A percentile compares a stretch with the other conserved stretches of the same genome.
Conservation (phyloP, 2,329 filamentous ascomycete species). For the Trichophyton schoenleinii region DNA sequence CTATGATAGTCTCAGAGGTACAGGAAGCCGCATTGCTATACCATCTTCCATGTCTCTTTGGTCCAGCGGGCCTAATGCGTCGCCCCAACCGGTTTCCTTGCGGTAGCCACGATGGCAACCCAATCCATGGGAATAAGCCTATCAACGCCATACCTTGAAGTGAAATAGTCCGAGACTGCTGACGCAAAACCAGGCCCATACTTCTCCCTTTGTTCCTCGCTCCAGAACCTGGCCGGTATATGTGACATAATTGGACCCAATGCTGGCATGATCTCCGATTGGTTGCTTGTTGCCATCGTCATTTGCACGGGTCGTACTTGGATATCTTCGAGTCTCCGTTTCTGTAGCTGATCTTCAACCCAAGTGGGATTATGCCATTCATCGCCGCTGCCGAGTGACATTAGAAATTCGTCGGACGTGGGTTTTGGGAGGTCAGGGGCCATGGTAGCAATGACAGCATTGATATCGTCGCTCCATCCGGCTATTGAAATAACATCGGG, state of each 20-base stretch:
- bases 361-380: slow-evolving; percentile 7
- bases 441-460: slow-evolving; percentile 8
- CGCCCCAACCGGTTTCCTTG: neutral
- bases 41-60: no score
- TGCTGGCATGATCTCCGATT: neutral
- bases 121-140: slow-evolving; percentile 7
- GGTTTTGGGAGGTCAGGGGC: slow-evolving; percentile 3
- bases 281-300: slow-evolving; percentile 4
- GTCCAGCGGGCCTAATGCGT: neutral
- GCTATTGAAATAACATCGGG: neutral
- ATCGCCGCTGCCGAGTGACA: slow-evolving; percentile 6
- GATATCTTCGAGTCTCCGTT: slow-evolving; percentile 2
- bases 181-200: neutral
- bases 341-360: slow-evolving; percentile 1
- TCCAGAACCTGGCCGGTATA: slow-evolving; percentile 8
- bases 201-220: slow-evolving; percentile 4
- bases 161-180: slow-evolving; percentile 1
- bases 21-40: no score
- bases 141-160: slow-evolving; percentile 1
- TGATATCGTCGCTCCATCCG: slow-evolving; percentile 7
- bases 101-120: slow-evolving; percentile 5
- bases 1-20: no score
- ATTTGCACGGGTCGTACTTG: slow-evolving; percentile 3
- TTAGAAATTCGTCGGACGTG: slow-evolving; percentile 5
- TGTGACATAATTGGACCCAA: slow-evolving; percentile 3